Evolutionary conservation across 768 basidiomycete genomes (phyloP), one percentile per base, ranked within the genome.

Genomic region (Rhizopogon roseolus): DNA sequence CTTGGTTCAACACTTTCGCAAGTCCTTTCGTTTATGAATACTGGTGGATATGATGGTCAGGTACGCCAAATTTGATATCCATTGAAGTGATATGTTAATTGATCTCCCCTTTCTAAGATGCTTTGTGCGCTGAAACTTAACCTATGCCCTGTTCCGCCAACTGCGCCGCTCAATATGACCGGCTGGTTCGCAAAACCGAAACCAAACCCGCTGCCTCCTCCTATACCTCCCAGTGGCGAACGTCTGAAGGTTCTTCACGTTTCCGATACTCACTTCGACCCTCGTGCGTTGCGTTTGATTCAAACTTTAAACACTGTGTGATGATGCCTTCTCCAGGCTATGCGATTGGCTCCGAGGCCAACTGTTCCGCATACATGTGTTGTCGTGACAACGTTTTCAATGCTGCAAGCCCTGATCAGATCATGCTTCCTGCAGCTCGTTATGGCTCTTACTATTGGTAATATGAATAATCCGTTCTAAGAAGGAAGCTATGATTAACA

Each of bases 281-380:
- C 78, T 13, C 73, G 78, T 79, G 59, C 36, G 76, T 64, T 45
- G 11, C 13, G 4, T 44, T 32, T 32, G 11, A 19, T n/a, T 13
- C 34, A 7, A 7, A 13, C 45, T n/a, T 36, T 10, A n/a, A 19
- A 27, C 13, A 6, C 9, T 32, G 2, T 16, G 8, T 50, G 48
- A 45, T 22, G 0, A 43, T 29, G 32, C 2, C n/a, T 50, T 37
- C 39, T 53, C 19, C 50, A 86, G 84, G 87, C 27, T 88, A 82
- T 51, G 74, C 82, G 7, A 88, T 77, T n/a, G 82, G 84, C 17
- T 68, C 84, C 9, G 87, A 88, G 66, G 85, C 81, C 1, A 85
- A 87, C 60, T 89, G 88, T 65, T 80, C 80, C 16, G 70, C 76
- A 27, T 79, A 78, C 28, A 64, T 80, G 27, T 90, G 88, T 64